Percentiles rank a stretch among this genome's conserved stretches.
Evolutionary conservation across 345 rosid genomes (phyloP).

Genomic region (Stellera chamaejasme): DNA sequence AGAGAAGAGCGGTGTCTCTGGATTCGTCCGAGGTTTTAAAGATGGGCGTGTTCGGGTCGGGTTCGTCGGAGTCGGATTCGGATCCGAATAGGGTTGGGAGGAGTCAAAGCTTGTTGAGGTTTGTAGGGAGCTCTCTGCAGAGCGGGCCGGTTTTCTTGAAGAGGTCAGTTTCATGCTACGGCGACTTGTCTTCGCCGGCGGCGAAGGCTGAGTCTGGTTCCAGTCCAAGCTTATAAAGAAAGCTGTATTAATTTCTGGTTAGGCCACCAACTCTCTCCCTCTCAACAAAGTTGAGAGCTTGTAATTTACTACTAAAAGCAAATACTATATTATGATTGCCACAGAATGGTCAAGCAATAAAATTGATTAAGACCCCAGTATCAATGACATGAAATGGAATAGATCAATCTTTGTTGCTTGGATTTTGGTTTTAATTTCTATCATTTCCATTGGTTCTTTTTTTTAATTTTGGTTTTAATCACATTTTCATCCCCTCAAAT

Average conservation of each 20-base stretch:
- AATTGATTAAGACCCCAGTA: too few species aligned
- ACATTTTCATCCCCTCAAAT: too few species aligned
- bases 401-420: too few species aligned
- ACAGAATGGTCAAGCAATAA: too few species aligned
- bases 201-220: too few species aligned
- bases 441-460: too few species aligned
- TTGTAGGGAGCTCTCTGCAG: slow-evolving; percentile 30
- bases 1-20: slow-evolving; percentile 70
- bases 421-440: too few species aligned
- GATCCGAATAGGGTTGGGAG: slow-evolving; percentile 22
- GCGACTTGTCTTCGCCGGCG: slow-evolving; percentile 31
- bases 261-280: not conserved
- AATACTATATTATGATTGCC: too few species aligned
- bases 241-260: too few species aligned
- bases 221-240: too few species aligned
- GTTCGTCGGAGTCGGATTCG: slow-evolving; percentile 13
- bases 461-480: too few species aligned
- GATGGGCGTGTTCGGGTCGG: slow-evolving; percentile 22
- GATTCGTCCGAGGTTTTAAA: slow-evolving; percentile 48
- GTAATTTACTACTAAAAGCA: not conserved
- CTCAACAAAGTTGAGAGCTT: slow-evolving; percentile 10
- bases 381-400: too few species aligned
- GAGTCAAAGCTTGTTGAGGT: slow-evolving; percentile 20
- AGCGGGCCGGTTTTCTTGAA: slow-evolving; percentile 33
- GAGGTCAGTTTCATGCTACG: slow-evolving; percentile 59